Base-by-base conservation (phyloP, 1,284 basidiomycete genomes). In the Marasmius sp. region DNA sequence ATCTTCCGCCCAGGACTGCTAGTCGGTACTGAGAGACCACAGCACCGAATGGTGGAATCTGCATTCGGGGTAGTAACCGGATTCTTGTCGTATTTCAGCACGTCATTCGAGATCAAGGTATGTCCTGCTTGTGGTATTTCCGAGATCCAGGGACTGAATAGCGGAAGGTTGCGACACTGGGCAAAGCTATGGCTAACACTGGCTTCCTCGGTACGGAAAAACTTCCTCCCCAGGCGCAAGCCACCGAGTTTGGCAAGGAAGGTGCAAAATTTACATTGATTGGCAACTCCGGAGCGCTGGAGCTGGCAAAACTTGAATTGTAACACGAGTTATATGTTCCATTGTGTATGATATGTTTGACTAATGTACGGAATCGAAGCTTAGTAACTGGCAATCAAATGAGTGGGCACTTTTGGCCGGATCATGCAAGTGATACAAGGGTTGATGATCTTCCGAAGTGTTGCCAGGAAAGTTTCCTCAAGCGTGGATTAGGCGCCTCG, bases 1-100 rank as follows among this genome's bases (percentile, higher is more conserved):
- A 71, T 92, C 53, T 86, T 92, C 73, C 80, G 86, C 16, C 91
- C 92, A 0, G 85, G 72, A 0, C 65, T 81, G 27, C 73, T 93
- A 5, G 74, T 72, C 8, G 79, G 82, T 0, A 73, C 79, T 0
- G 64, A 79, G 11, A 73, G 85, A 7, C 27, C 69, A 1, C 78
- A 85, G 2, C 41, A 49, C 0, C 74, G 84, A 14, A 12, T 79
- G 0, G 65, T 61, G 0, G 87, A 88, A 66, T 70, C 61, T 0
- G 61, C 84, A 6, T 50, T 74, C 2, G 69, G 71, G 85, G 87
- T 65, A 55, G 83, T 69, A 7, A 18, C 27, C 33, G 69, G 74
- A n/a, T 57, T 75, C 2, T 62, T 80, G 7, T 79, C 81, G 0
- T 65, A 71, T 57, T 65, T 88, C 54, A 72, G 72, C 11, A 64